Conservation (phyloP, 2,329 filamentous ascomycete species). For the Talaromyces verruculosus region DNA sequence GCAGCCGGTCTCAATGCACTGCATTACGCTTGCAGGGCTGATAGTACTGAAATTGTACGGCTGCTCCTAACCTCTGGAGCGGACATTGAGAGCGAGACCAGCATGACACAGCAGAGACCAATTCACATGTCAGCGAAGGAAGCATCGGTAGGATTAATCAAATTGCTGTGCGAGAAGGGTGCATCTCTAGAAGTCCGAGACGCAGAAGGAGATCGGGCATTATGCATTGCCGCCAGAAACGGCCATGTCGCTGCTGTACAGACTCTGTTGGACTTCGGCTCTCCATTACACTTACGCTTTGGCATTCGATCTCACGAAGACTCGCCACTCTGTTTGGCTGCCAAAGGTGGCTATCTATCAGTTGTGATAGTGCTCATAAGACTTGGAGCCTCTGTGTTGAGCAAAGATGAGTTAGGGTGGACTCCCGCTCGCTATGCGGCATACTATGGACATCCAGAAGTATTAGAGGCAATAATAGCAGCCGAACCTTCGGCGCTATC, state of each 20-base stretch:
- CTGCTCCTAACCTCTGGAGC: constrained; percentile 37
- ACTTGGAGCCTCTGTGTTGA: constrained; percentile 36
- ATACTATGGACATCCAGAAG: constrained; percentile 38
- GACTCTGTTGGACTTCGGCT: constrained; percentile 36
- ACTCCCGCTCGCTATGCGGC: constrained; percentile 41
- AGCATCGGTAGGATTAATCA: constrained; percentile 33
- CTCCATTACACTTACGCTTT: constrained; percentile 31
- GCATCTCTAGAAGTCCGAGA: constrained; percentile 38
- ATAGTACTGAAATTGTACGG: constrained; percentile 32
- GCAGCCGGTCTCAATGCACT: constrained; percentile 33
- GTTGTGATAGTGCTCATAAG: constrained; percentile 36
- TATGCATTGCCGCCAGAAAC: constrained; percentile 35
- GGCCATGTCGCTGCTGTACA: constrained; percentile 38
- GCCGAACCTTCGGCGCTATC: constrained; percentile 24
- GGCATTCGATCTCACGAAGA: constrained; percentile 34
- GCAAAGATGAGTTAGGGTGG: constrained; percentile 40
- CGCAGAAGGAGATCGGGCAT: constrained; percentile 34
- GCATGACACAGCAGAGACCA: constrained; percentile 31
- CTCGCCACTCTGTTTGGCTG: constrained; percentile 41
- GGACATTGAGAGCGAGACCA: constrained; percentile 36
- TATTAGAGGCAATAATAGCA: constrained; percentile 36
- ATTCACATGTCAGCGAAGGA: constrained; percentile 37
- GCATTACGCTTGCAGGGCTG: constrained; percentile 40
- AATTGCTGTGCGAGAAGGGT: constrained; percentile 34
- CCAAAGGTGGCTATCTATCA: constrained; percentile 35